phyloP scores from a whole-genome alignment of 1,284 basidiomycete species.

The Heliocybe sulcata region DNA sequence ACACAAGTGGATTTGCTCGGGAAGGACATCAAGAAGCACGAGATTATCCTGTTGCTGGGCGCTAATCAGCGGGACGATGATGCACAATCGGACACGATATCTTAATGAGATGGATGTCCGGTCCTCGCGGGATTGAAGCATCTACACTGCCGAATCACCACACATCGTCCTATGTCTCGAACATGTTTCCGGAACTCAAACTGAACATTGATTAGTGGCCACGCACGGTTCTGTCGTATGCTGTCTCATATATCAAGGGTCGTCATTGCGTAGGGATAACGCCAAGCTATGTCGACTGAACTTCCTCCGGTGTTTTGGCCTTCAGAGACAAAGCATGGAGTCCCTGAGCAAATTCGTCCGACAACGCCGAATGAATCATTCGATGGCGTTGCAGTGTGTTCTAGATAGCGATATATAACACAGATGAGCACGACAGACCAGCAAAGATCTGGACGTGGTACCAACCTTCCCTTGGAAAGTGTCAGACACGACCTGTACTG shows the following conservation, averaged over 20 bases:
- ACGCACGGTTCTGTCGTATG: constrained; percentile 1
- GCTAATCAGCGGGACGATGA: background rate
- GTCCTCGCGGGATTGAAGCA: background rate
- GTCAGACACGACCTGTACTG: constrained; percentile 63
- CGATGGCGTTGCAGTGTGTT: constrained; percentile 72
- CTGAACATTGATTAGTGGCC: background rate
- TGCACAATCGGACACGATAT: background rate
- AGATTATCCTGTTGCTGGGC: background rate
- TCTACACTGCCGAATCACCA: background rate
- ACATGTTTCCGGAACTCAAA: background rate
- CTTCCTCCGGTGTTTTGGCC: constrained; percentile 60
- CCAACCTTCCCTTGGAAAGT: constrained; percentile 66
- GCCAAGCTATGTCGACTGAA: constrained; percentile 9
- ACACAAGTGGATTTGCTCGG: background rate
- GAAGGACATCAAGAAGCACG: background rate
- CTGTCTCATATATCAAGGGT: constrained; percentile 4
- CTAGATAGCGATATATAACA: constrained; percentile 25
- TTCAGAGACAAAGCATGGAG: constrained; percentile 72
- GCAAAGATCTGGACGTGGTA: constrained; percentile 5
- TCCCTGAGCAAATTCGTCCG: constrained; percentile 61
- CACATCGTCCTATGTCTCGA: background rate
- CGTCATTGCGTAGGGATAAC: constrained; percentile 3
- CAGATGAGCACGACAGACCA: background rate
- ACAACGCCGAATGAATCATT: constrained; percentile 62
- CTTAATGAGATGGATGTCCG: background rate